Percentiles rank a stretch among this genome's conserved stretches.
These are phyloP conservation scores for Linum tenue DNA, from an alignment of 345 rosid species.

Conservation along the genomic window DNA sequence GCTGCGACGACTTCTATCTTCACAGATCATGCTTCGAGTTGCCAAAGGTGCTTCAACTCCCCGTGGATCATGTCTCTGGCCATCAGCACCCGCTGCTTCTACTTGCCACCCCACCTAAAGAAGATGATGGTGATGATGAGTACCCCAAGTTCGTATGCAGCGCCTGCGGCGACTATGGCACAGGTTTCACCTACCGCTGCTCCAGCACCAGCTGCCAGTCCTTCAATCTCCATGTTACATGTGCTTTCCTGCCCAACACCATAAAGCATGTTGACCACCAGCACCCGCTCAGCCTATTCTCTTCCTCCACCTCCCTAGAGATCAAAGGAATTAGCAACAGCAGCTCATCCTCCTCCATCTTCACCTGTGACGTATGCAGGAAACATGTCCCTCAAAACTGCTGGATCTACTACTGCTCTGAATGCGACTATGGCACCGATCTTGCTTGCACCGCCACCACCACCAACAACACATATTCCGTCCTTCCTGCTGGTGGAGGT, in stretches of 20 bases:
- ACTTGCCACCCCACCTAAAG: neutral
- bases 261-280: constrained; percentile 14
- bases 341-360: neutral
- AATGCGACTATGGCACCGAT: constrained; percentile 16
- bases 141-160: constrained; percentile 5
- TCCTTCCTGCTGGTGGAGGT: too few species aligned
- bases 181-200: constrained; percentile 13
- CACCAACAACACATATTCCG: too few species aligned
- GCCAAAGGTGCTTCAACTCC: constrained; percentile 3
- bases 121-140: neutral
- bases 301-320: neutral
- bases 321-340: neutral
- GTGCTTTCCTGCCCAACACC: constrained; percentile 17
- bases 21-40: constrained; percentile 16
- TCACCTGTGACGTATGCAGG: constrained; percentile 10
- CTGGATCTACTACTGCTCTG: constrained; percentile 16
- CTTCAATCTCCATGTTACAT: constrained; percentile 15
- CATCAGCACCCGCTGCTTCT: constrained; percentile 10
- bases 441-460: neutral
- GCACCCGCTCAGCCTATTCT: constrained; percentile 7
- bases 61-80: constrained; percentile 6
- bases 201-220: neutral
- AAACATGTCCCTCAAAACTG: neutral
- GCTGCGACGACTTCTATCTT: constrained; percentile 7
- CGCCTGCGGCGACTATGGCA: constrained; percentile 13